Evolutionary conservation across 306 rosid genomes (phyloP).

Genomic region (Pueraria montana): DNA sequence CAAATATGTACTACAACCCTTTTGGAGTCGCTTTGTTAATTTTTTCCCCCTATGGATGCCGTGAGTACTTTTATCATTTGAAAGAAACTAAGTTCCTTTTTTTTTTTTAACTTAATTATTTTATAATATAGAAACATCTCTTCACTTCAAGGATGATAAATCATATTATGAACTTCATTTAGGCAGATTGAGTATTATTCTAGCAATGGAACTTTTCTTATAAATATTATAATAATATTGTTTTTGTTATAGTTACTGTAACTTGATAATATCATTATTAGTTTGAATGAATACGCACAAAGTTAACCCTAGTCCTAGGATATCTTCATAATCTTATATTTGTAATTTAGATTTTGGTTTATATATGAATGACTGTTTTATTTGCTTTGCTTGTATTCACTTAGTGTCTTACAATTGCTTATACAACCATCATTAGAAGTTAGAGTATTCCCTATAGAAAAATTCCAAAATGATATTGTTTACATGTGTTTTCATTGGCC

Average conservation of each 20-base stretch:
- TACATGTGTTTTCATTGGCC: not conserved
- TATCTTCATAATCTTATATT: not conserved
- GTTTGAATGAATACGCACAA: slow-evolving; percentile 21
- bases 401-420: slow-evolving; percentile 19
- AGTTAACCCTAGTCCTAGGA: slow-evolving; percentile 29
- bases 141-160: slow-evolving; percentile 22
- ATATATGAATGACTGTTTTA: slow-evolving; percentile 16
- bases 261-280: slow-evolving; percentile 3
- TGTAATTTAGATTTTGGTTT: slow-evolving; percentile 17
- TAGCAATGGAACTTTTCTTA: not conserved
- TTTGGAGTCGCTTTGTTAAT: slow-evolving; percentile 82
- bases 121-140: slow-evolving; percentile 5
- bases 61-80: slow-evolving; percentile 63
- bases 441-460: not conserved
- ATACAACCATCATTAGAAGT: slow-evolving; percentile 20
- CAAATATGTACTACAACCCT: slow-evolving; percentile 94
- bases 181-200: slow-evolving; percentile 27
- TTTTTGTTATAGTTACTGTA: slow-evolving; percentile 10
- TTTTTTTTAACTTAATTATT: slow-evolving; percentile 31
- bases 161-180: slow-evolving; percentile 31
- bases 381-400: slow-evolving; percentile 31
- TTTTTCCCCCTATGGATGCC: slow-evolving; percentile 99
- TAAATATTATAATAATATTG: slow-evolving; percentile 11
- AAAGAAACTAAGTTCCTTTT: slow-evolving; percentile 12
- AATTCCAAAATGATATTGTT: not conserved